Conservation (phyloP, 2,329 filamentous ascomycete species). For the Colletotrichum incanum region DNA sequence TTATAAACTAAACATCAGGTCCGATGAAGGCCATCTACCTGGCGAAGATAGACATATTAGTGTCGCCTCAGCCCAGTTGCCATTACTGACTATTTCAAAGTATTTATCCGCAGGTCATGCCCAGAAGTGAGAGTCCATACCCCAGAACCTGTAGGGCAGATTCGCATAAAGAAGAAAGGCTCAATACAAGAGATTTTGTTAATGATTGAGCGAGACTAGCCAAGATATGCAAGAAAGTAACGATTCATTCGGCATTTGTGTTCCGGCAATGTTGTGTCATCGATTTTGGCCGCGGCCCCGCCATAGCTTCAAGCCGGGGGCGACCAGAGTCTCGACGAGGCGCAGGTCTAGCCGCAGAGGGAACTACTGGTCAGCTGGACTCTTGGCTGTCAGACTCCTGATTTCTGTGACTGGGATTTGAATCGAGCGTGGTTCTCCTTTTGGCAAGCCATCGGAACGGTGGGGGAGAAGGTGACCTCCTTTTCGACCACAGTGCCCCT, state of each 20-base stretch:
- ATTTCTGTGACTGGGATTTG: not conserved
- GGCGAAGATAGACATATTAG: no score
- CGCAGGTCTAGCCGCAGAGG: no score
- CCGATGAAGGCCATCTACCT: no score
- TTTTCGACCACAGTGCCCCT: not conserved
- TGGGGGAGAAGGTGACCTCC: not conserved
- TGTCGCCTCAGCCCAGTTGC: not conserved
- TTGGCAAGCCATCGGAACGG: not conserved
- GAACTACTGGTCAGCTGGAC: not conserved
- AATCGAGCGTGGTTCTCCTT: not conserved
- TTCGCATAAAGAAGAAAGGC: not conserved
- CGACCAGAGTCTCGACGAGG: not conserved
- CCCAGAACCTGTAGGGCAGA: not conserved
- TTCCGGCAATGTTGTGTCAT: not conserved
- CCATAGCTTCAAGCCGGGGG: fast-evolving
- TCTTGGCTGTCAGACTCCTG: not conserved
- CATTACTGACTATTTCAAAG: not conserved
- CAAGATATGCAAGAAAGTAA: not conserved
- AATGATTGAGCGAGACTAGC: not conserved
- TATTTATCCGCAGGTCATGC: not conserved
- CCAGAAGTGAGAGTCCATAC: no score
- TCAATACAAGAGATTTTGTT: no score
- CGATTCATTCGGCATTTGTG: no score
- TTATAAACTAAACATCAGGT: no score
- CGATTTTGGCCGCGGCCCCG: not conserved